Evolutionary conservation across 2,329 filamentous ascomycete genomes (phyloP), one percentile per base, ranked within the genome.

Genomic region (Pezizomycotina sp.): DNA sequence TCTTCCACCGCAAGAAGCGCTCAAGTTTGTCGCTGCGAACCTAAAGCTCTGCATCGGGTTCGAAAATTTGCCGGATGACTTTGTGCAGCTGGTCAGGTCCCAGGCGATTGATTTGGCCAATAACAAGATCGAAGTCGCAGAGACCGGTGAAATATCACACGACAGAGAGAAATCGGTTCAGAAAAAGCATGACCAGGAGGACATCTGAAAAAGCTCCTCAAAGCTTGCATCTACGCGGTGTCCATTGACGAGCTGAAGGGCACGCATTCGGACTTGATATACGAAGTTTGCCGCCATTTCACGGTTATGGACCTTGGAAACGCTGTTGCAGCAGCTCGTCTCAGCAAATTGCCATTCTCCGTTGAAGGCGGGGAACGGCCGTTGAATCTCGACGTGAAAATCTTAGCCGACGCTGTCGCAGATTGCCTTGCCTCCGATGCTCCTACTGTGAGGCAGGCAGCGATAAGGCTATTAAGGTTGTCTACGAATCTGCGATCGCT

Each of bases 1-100:
- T 63, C 0, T 89, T 80, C 55, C 92, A 98, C 63, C 95, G 95
- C 60, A 79, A 53, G 83, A 98, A 58, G 81, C 91, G 0, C 73
- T 93, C 48, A 74, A 83, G 43, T 67, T 95, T 50, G 74, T 98
- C 52, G 82, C 77, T 48, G 70, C 83, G 1, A 84, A 95, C 51
- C 64, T 92, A 34, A 98, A 95, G 60, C 64, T 98, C 20, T 72
- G 86, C 36, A 77, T 98, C 38, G 89, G 89, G 3, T 72, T 73
- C 43, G 89, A 98, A 52, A 77, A 69, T 50, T 63, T 95, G 8
- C 86, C 86, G 0, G 89, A 98, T 5, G 86, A 98, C 47, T 70
- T 95, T 46, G 74, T 81, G 3, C 71, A 80, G 27, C 64, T 91
- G 6, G 69, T 99, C 29, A 76, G 89, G 22, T 66, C 95, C 4